Evolutionary conservation across 345 rosid species (phyloP).

Genomic region (Raphanus raphanistrum): DNA sequence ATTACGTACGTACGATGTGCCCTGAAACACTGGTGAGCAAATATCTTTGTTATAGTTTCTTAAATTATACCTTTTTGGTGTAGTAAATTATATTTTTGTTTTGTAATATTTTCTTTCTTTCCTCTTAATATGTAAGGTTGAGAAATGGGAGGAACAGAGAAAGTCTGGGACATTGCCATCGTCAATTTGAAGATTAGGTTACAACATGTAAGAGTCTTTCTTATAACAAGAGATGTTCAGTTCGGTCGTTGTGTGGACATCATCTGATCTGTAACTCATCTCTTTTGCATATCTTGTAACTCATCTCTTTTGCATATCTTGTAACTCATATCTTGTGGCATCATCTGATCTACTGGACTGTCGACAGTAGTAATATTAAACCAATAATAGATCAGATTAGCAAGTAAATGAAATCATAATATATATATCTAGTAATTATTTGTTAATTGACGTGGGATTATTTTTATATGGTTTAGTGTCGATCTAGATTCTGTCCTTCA

Average conservation of each 20-base stretch:
- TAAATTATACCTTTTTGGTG: neutral
- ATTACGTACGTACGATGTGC: conserved; percentile 28
- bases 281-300: no score
- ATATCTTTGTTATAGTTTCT: neutral
- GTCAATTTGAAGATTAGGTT: neutral
- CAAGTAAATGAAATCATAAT: neutral
- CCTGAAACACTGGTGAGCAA: conserved; percentile 27
- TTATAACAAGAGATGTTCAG: neutral
- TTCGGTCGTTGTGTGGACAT: neutral
- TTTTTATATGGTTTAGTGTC: no score
- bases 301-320: no score
- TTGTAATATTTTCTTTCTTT: neutral
- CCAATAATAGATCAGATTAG: neutral
- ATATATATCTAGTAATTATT: neutral
- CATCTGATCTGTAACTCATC: no score
- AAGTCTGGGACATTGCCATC: conserved; percentile 20
- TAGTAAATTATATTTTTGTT: neutral
- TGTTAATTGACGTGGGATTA: neutral
- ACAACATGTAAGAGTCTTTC: neutral
- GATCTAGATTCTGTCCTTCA: no score
- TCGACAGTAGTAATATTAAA: neutral
- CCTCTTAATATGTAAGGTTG: neutral
- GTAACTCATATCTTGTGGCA: no score
- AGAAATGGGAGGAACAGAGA: conserved; percentile 33
- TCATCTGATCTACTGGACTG: no score